A percentile compares a stretch with the other conserved stretches of the same genome.
Conservation (phyloP, 257 asterid species). For the Fraxinus cuspidata region DNA sequence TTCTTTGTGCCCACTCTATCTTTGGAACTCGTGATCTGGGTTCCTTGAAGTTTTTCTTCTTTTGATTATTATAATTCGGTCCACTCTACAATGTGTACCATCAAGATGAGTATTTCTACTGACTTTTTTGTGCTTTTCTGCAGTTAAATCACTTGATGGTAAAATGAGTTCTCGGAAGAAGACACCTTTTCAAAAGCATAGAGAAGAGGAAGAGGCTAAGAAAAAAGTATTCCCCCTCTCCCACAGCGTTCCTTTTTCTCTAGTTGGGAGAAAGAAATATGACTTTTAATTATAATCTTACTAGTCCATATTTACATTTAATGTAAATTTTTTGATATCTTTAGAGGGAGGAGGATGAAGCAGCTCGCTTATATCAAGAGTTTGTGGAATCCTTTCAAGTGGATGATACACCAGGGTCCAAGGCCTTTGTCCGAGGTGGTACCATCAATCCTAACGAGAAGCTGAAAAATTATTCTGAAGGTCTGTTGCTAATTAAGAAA, state of each 20-base stretch:
- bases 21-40: neutral
- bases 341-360: conserved; percentile 90
- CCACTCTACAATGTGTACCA: neutral
- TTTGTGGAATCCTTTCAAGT: conserved; percentile 80
- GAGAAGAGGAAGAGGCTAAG: conserved; percentile 96
- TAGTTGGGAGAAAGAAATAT: conserved; percentile 6
- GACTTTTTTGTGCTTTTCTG: neutral
- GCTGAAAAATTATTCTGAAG: conserved; percentile 63
- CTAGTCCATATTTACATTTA: neutral
- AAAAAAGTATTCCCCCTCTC: conserved; percentile 51
- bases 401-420: conserved; percentile 77
- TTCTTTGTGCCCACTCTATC: neutral
- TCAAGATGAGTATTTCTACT: neutral
- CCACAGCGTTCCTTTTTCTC: neutral
- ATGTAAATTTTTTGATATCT: conserved; percentile 17
- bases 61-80: neutral
- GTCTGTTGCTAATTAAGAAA: conserved; percentile 44
- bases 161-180: conserved; percentile 85
- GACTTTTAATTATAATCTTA: neutral
- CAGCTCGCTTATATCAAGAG: conserved; percentile 80
- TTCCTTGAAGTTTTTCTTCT: neutral
- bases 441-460: conserved; percentile 75
- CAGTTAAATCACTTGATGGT: conserved; percentile 1
- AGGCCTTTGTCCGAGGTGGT: conserved; percentile 90
- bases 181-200: conserved; percentile 94